Evolutionary conservation across 2,329 filamentous ascomycete species (phyloP).

Genomic region (Neonectria neomacrospora): DNA sequence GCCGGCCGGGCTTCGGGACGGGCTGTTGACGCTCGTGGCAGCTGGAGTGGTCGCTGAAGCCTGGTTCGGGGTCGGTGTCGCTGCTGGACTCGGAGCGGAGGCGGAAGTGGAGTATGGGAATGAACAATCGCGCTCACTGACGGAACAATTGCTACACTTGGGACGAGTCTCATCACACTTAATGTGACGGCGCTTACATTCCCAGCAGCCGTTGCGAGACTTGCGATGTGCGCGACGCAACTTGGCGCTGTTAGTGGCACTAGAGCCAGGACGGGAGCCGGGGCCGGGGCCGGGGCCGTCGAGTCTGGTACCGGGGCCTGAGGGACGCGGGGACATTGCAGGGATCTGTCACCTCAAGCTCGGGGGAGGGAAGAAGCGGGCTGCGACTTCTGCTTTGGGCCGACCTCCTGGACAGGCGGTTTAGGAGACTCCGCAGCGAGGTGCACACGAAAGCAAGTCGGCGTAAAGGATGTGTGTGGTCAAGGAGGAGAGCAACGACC

Average conservation of each 20-base stretch:
- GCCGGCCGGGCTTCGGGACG: conserved; percentile 38
- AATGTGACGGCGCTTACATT: conserved; percentile 55
- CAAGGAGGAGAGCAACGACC: conserved; percentile 9
- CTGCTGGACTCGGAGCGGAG: neutral
- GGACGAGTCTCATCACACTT: conserved; percentile 57
- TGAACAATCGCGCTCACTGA: conserved; percentile 51
- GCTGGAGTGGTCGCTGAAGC: conserved; percentile 20
- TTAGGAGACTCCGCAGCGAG: neutral
- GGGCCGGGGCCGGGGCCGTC: conserved; percentile 31
- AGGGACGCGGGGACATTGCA: conserved; percentile 36
- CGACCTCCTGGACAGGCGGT: neutral
- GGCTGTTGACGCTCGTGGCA: conserved; percentile 18
- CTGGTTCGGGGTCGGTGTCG: conserved; percentile 15
- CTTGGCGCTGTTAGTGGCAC: conserved; percentile 37
- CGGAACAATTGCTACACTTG: conserved; percentile 53
- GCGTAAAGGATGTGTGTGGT: conserved; percentile 15
- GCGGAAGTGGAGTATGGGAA: conserved; percentile 42
- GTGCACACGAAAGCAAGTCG: neutral
- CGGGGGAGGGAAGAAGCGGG: neutral
- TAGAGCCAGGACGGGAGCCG: conserved; percentile 27
- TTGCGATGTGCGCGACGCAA: conserved; percentile 53
- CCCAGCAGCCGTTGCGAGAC: conserved; percentile 54
- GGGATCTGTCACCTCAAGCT: neutral
- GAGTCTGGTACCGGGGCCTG: conserved; percentile 19
- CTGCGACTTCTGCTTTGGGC: neutral